Base-by-base conservation (phyloP, 1,284 basidiomycete genomes). In the Fomitopsis betulina region DNA sequence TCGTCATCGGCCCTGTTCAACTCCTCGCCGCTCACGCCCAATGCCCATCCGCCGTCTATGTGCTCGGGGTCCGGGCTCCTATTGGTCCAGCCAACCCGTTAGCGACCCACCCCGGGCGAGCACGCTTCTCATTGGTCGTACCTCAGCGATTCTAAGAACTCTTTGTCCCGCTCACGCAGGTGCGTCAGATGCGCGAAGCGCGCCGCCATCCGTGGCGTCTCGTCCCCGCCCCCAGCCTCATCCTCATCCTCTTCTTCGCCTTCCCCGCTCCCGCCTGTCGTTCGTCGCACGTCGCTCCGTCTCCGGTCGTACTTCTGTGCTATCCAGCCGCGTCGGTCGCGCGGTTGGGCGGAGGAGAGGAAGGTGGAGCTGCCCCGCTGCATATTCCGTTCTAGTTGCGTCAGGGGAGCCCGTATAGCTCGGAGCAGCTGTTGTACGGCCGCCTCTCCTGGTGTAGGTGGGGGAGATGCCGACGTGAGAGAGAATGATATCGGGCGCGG, bases 321-420 rank as follows among this genome's bases (percentile, higher is more conserved):
- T 57, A 92, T 85, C 21, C 90, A 80, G 4, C 90, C 90, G 30
- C 90, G 77, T 23, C 90, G 77, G 68, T 93, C 90, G 57, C 90
- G 80, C 25, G 90, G 90, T 15, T 82, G 72, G 5, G 84, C 86
- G 2, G 83, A 86, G 3, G 86, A 85, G 23, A 91, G 74, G 74
- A 91, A 91, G 43, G 81, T 85, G 0, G 86, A 85, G 21, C 53
- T 57, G 3, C 72, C 50, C 75, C 56, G 62, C 74, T 63, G 68
- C 73, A 58, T 59, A 70, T 58, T 62, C 53, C 25, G 65, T 17
- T 56, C 7, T 58, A 40, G 52, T 56, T 73, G 53, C 68, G 66
- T 37, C 12, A 74, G 70, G 19, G 79, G 78, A 37, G 74, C 76
- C 47, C 80, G 83, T n/a, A 85, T 78, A 55, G 83, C 73, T 17